phyloP scores from a whole-genome alignment of 2,329 filamentous ascomycete genomes.

The Zasmidium angulare region DNA sequence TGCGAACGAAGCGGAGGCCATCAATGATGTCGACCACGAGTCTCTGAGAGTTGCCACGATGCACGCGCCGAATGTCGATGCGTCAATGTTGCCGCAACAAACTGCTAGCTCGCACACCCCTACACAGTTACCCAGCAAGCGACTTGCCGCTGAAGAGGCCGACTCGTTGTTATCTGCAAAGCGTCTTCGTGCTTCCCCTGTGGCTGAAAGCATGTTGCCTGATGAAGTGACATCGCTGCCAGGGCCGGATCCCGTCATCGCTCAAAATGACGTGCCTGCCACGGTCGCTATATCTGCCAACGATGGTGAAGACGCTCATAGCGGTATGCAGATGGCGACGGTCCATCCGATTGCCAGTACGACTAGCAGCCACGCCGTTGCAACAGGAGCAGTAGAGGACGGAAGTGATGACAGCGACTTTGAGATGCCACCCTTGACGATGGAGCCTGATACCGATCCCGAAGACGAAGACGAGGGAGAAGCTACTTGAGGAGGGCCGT shows the following conservation, averaged over 20 bases:
- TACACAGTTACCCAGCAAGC: slow-evolving; percentile 8
- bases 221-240: slow-evolving; percentile 7
- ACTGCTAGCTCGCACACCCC: not conserved
- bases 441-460: slow-evolving; percentile 24
- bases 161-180: slow-evolving; percentile 15
- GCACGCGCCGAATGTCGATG: not conserved
- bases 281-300: slow-evolving; percentile 2
- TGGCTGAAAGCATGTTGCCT: slow-evolving; percentile 8
- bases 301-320: too few relatives aligned
- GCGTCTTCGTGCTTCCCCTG: slow-evolving; percentile 23
- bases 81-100: not conserved
- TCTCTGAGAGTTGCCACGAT: too few relatives aligned
- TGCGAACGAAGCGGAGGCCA: not conserved
- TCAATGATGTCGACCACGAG: not conserved
- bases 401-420: slow-evolving; percentile 36
- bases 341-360: too few relatives aligned
- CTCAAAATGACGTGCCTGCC: slow-evolving; percentile 1
- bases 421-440: slow-evolving; percentile 36
- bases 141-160: slow-evolving; percentile 8
- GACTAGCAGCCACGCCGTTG: not conserved
- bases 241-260: slow-evolving; percentile 13
- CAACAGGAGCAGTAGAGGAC: slow-evolving; percentile 3
- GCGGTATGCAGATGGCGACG: too few relatives aligned
- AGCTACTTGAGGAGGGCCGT: too few relatives aligned
- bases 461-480: slow-evolving; percentile 11